These are phyloP conservation scores for Malassezia furfur DNA, from an alignment of 1,284 basidiomycete genomes.

Conservation along the genomic window DNA sequence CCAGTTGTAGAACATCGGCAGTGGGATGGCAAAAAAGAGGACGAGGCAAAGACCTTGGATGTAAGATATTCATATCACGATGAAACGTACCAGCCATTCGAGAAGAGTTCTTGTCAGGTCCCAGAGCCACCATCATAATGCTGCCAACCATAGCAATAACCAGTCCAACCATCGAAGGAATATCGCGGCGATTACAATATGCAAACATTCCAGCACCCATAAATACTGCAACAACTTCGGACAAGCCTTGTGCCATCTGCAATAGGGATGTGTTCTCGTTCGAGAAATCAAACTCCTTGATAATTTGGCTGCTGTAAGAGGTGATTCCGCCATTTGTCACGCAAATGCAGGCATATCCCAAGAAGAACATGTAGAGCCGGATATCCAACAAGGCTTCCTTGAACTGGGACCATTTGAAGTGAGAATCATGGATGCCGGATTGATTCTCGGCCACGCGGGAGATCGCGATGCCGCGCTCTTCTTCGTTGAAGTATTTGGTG, in stretches of 20 bases:
- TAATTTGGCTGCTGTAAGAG: slow-evolving; percentile 41
- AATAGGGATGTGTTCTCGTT: slow-evolving; percentile 35
- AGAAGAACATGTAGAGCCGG: slow-evolving; percentile 42
- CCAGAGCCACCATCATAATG: background rate
- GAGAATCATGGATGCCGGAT: slow-evolving; percentile 55
- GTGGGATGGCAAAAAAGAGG: slow-evolving; percentile 24
- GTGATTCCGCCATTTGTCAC: slow-evolving; percentile 30
- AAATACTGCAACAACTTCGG: slow-evolving; percentile 30
- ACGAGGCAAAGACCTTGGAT: slow-evolving; percentile 19
- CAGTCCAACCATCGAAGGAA: slow-evolving; percentile 29
- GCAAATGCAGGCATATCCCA: slow-evolving; percentile 22
- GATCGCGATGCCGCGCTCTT: slow-evolving; percentile 54
- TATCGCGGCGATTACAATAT: slow-evolving; percentile 23
- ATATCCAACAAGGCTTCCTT: slow-evolving; percentile 54
- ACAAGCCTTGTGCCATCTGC: slow-evolving; percentile 34
- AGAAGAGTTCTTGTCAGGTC: background rate
- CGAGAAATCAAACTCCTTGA: slow-evolving; percentile 37
- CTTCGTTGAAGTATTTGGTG: slow-evolving; percentile 48
- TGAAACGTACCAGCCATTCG: slow-evolving; percentile 6
- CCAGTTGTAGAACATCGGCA: slow-evolving; percentile 27
- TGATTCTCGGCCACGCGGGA: slow-evolving; percentile 55
- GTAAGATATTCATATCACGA: background rate
- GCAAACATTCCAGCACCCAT: slow-evolving; percentile 24
- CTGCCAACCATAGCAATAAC: slow-evolving; percentile 30
- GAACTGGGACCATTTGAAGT: slow-evolving; percentile 54